Evolutionary conservation across 2,329 filamentous ascomycete species (phyloP), one percentile per base, ranked within the genome.

Genomic region (Alternaria tenuissima): DNA sequence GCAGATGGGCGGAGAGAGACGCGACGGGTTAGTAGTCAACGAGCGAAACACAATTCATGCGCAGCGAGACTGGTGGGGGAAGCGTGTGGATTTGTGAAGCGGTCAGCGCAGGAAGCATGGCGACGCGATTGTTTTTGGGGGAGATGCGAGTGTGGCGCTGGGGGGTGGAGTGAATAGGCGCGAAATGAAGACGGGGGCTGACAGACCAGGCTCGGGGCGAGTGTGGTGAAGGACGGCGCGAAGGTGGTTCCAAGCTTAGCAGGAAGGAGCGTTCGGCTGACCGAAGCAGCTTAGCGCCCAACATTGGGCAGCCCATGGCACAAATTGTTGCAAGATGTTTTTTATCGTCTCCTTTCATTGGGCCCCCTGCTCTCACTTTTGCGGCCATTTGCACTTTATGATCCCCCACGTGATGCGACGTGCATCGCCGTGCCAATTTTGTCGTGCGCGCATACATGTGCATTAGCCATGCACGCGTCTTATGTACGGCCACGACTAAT

Each of bases 181-280:
- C 61, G 67, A 74, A 70, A 73, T 72, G 71, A 73, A 52, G 68
- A 71, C 68, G 55, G 63, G 63, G 62, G 69, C 68, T 72, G 71
- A 70, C 67, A 64, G 65, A 68, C 62, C 62, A 69, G 63, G 61
- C 61, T 57, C 58, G 58, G 66, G 66, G 66, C 61, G 67, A 65
- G 65, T 66, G 65, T 66, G 64, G 64, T 64, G 61, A 65, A 65
- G 65, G 66, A 60, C 68, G 65, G 66, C 65, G 65, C 65, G 63
- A 64, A 51, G 62, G 41, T 52, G 49, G 57, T 60, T 60, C 57
- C 57, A 60, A 57, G 58, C 58, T 52, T 60, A 57, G 63, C 55
- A 54, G 61, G 65, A 61, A 65, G 65, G 65, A 53, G 64, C 55
- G 67, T 65, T 60, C 66, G 66, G 67, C 63, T 64, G 36, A 42